phyloP scores from a whole-genome alignment of 225 moss, liverwort and hornwort species.

The Pseudisothecium myosuroides region DNA sequence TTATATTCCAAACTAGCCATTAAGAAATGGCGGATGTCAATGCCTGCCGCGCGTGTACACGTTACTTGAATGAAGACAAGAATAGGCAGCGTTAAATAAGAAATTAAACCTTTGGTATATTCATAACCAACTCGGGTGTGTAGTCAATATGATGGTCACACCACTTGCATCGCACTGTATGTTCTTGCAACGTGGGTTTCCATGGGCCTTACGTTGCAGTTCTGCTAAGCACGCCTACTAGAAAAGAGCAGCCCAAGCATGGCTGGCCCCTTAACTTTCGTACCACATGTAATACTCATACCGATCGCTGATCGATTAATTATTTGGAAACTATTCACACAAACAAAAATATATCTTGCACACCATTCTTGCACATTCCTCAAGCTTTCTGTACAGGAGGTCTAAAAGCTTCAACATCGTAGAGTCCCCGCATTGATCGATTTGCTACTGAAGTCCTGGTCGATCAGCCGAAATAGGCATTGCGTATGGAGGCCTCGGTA shows the following conservation, averaged over 20 bases:
- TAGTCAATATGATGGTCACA: neutral
- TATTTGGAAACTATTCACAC: neutral
- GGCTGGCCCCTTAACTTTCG: neutral
- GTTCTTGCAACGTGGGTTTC: neutral
- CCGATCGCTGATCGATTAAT: neutral
- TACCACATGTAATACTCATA: neutral
- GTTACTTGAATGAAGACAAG: neutral
- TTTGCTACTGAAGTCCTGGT: neutral
- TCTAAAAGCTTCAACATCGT: neutral
- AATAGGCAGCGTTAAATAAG: neutral
- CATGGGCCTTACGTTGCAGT: neutral
- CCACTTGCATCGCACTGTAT: neutral
- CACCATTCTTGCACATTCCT: neutral
- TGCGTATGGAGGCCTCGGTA: neutral
- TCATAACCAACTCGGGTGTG: neutral
- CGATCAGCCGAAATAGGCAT: slow-evolving; percentile 6
- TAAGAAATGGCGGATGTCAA: neutral
- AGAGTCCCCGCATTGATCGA: neutral
- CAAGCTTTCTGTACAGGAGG: neutral
- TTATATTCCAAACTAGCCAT: neutral
- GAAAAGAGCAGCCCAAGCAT: neutral
- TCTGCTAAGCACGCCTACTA: neutral
- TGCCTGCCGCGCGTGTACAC: too few relatives aligned
- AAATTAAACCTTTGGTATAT: neutral
- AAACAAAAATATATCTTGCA: neutral